phyloP scores from a whole-genome alignment of 23 red algal species.

The Gracilariopsis chorda region DNA sequence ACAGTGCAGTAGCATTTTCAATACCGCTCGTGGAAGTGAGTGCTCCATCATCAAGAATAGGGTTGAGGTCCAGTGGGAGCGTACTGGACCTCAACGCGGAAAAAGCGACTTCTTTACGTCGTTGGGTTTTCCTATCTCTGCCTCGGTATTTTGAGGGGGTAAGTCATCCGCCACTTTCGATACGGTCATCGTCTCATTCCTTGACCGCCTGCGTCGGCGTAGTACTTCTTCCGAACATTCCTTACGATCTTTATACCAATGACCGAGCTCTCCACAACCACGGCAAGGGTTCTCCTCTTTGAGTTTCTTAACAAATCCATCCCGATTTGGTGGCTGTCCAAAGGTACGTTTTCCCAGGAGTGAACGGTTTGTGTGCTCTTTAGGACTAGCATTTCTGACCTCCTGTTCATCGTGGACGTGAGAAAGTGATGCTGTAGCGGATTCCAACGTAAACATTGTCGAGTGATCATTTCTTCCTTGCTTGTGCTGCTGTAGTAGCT shows the following conservation, averaged over 20 bases:
- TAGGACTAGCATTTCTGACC: background rate
- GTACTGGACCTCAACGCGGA: background rate
- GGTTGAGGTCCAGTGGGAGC: conserved; percentile 31
- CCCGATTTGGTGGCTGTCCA: background rate
- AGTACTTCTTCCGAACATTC: conserved; percentile 1
- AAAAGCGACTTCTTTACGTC: conserved; percentile 31
- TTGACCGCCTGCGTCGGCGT: background rate
- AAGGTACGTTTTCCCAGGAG: background rate
- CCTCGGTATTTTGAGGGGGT: background rate
- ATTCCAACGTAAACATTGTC: conserved; percentile 21
- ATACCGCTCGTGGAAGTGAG: conserved; percentile 26
- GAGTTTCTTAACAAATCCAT: conserved; percentile 30
- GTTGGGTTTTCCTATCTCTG: background rate
- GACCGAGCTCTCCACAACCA: conserved; percentile 28
- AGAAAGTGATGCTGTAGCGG: background rate
- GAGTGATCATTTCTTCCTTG: background rate
- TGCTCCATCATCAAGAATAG: conserved; percentile 53
- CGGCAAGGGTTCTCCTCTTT: conserved; percentile 34
- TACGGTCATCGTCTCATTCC: background rate
- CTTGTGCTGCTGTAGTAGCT: background rate
- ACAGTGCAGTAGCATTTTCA: conserved; percentile 30
- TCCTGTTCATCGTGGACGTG: background rate
- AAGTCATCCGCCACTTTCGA: background rate
- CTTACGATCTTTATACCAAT: conserved; percentile 39
- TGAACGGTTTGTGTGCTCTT: background rate